Evolutionary conservation across 495 filamentous ascomycete species (phyloP).

Genomic region (Hypomontagnella submonticulosa): DNA sequence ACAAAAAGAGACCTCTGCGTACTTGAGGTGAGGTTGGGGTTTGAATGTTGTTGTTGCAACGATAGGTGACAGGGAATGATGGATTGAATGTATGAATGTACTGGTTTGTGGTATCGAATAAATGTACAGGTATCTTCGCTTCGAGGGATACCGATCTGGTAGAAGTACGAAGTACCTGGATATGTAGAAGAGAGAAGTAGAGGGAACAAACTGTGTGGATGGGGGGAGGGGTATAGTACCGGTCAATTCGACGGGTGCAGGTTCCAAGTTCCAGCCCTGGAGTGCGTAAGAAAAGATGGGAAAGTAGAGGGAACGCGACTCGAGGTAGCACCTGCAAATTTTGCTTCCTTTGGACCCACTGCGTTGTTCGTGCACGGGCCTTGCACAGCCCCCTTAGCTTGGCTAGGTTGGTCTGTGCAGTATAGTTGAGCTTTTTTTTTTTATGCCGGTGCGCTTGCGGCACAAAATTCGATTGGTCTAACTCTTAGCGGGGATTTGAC

Average conservation of each 20-base stretch:
- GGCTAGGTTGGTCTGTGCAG: constrained; percentile 17
- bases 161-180: constrained; percentile 40
- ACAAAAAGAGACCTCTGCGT: constrained; percentile 8
- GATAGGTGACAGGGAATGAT: constrained; percentile 29
- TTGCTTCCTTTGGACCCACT: constrained; percentile 10
- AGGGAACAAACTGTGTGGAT: constrained; percentile 44
- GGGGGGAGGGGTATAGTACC: constrained; percentile 24
- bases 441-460: constrained; percentile 11
- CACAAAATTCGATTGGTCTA: constrained; percentile 9
- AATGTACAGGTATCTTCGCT: no score
- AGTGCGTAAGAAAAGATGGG: constrained; percentile 10
- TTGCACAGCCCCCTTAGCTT: constrained; percentile 13
- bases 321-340: constrained; percentile 36
- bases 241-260: no score
- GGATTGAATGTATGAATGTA: constrained; percentile 31
- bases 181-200: constrained; percentile 37
- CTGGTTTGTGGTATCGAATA: neutral
- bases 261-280: no score
- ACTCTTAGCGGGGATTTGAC: constrained; percentile 15
- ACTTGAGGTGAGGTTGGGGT: constrained; percentile 28
- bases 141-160: neutral
- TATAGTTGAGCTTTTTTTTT: neutral
- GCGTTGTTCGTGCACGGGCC: constrained; percentile 22
- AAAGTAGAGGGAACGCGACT: constrained; percentile 36
- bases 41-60: constrained; percentile 36